Evolutionary conservation across 306 rosid species (phyloP).

Genomic region (Quercus aquifolioides): DNA sequence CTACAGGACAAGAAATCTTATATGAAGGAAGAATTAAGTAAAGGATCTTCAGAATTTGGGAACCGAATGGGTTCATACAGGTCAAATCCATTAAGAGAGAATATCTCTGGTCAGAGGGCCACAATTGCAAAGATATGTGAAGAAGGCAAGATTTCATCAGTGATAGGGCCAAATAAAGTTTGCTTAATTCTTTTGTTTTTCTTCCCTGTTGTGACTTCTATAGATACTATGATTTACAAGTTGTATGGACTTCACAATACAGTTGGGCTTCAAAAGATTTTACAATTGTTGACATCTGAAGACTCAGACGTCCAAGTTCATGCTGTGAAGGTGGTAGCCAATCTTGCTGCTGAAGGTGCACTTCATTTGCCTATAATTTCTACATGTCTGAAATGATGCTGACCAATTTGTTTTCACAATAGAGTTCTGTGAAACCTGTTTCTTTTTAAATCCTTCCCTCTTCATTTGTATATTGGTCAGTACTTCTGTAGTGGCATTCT

Average conservation of each 20-base stretch:
- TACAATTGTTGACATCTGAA: constrained; percentile 56
- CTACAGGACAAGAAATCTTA: constrained; percentile 41
- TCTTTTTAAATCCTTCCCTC: neutral
- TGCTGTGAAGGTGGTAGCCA: constrained; percentile 75
- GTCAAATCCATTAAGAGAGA: constrained; percentile 36
- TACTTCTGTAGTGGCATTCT: neutral
- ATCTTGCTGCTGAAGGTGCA: constrained; percentile 81
- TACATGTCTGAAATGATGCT: neutral
- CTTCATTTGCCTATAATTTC: constrained; percentile 6
- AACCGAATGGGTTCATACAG: constrained; percentile 28
- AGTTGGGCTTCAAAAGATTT: constrained; percentile 66
- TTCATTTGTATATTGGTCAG: neutral
- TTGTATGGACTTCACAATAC: constrained; percentile 22
- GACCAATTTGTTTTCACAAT: neutral
- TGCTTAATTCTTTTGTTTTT: neutral
- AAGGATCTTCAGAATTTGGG: constrained; percentile 35
- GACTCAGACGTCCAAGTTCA: constrained; percentile 58
- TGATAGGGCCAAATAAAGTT: neutral
- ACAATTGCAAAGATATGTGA: constrained; percentile 68
- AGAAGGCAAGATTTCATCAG: constrained; percentile 48
- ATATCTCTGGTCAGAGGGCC: constrained; percentile 48
- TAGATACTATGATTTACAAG: constrained; percentile 9
- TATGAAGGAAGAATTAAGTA: constrained; percentile 34
- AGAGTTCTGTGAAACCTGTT: neutral
- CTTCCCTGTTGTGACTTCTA: neutral